These are phyloP conservation scores for carrot (Daucus carota) DNA, from an alignment of 129 eudicot genomes.

Conservation along the genomic window DH1_v3.0 NC_030382.2:57454501-57455000, in stretches of 20 bases:
- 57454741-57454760: neutral
- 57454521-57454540: slow-evolving; percentile 12
- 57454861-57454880: neutral
- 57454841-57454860: neutral
- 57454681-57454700: slow-evolving; percentile 16
- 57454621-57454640: slow-evolving; percentile 25
- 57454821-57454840: neutral
- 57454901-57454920: neutral
- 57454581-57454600: slow-evolving; percentile 22
- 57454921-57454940: neutral
- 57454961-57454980: neutral
- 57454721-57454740: neutral
- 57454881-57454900: neutral
- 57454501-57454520: slow-evolving; percentile 19
- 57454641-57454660: slow-evolving; percentile 19
- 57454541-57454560: slow-evolving; percentile 33
- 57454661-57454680: slow-evolving; percentile 7
- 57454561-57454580: neutral
- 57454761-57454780: neutral
- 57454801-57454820: neutral
- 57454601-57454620: slow-evolving; percentile 22
- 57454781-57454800: neutral
- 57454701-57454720: neutral
- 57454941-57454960: neutral
- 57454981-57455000: neutral